These are phyloP conservation scores for Talaromyces sp. DNA, from an alignment of 2,329 filamentous ascomycete species.

Conservation along the genomic window DNA sequence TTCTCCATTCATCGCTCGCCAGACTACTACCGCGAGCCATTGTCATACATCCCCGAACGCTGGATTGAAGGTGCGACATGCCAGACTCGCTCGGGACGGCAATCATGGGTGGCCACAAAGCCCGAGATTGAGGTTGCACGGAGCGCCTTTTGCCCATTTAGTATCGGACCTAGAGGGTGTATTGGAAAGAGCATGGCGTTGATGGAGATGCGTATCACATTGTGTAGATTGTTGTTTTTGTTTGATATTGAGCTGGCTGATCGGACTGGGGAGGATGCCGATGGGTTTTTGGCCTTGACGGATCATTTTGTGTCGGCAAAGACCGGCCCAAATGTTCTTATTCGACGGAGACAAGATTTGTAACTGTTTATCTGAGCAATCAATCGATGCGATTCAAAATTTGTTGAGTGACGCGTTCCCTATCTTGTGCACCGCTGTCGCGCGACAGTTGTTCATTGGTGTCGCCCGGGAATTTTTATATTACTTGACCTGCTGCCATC, in stretches of 20 bases:
- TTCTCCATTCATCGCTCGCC: slow-evolving; percentile 68
- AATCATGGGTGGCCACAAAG: slow-evolving; percentile 43
- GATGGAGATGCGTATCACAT: slow-evolving; percentile 41
- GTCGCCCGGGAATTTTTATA: neutral
- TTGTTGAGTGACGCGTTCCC: neutral
- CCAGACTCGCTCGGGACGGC: slow-evolving; percentile 31
- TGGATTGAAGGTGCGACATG: slow-evolving; percentile 56
- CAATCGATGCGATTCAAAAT: neutral
- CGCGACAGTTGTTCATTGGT: neutral
- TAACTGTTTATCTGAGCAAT: neutral
- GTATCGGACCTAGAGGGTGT: slow-evolving; percentile 42
- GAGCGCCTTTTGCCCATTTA: slow-evolving; percentile 66
- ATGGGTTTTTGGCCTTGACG: slow-evolving; percentile 35
- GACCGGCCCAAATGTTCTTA: slow-evolving; percentile 35
- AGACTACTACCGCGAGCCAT: slow-evolving; percentile 59
- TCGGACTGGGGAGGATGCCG: slow-evolving; percentile 32
- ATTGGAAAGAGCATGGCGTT: slow-evolving; percentile 45
- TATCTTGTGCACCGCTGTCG: neutral
- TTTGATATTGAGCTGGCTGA: slow-evolving; percentile 40
- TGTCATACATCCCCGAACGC: slow-evolving; percentile 60
- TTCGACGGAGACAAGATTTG: slow-evolving; percentile 13
- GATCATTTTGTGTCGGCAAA: slow-evolving; percentile 41
- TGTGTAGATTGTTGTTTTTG: slow-evolving; percentile 38
- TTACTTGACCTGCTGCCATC: neutral
- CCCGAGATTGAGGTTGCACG: slow-evolving; percentile 55